These are phyloP conservation scores for Friedmanniomyces endolithicus DNA, from an alignment of 495 filamentous ascomycete species.

Conservation along the genomic window DNA sequence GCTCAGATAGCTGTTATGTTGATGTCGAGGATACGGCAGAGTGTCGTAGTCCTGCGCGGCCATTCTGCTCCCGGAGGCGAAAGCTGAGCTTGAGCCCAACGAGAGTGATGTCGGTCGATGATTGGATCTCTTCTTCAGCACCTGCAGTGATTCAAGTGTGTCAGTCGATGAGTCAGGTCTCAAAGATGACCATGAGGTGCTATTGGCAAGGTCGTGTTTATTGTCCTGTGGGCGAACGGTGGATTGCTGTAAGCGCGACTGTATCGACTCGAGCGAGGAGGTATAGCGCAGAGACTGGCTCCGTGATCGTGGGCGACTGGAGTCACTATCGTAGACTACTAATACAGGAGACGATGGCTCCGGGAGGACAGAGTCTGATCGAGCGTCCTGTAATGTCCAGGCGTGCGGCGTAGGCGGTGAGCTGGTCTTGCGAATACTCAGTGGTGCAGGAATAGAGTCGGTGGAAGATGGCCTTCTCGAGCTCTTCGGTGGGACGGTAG, in stretches of 20 bases:
- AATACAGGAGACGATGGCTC: constrained; percentile 14
- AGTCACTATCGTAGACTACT: constrained; percentile 13
- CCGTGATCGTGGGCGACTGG: constrained; percentile 12
- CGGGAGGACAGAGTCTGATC: background rate
- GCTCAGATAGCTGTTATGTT: constrained; percentile 27
- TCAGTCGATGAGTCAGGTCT: constrained; percentile 7
- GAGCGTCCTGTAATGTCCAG: constrained; percentile 1
- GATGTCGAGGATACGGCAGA: constrained; percentile 14
- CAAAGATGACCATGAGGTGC: constrained; percentile 21
- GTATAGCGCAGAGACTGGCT: constrained; percentile 10
- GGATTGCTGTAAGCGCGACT: constrained; percentile 24
- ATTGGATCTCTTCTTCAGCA: constrained; percentile 21
- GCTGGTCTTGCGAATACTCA: background rate
- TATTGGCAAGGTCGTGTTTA: constrained; percentile 23
- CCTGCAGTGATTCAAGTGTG: constrained; percentile 17
- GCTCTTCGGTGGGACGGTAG: background rate
- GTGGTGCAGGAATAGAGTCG: background rate
- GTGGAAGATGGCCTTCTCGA: background rate
- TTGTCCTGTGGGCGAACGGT: constrained; percentile 24
- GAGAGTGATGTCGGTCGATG: constrained; percentile 7
- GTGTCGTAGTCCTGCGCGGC: constrained; percentile 11
- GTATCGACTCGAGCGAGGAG: constrained; percentile 17
- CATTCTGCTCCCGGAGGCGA: constrained; percentile 4
- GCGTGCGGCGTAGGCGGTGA: background rate
- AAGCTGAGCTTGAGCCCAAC: background rate